A percentile compares a stretch with the other conserved stretches of the same genome.
Conservation (phyloP, 2,329 filamentous ascomycete genomes). For the Cadophora sp. region DNA sequence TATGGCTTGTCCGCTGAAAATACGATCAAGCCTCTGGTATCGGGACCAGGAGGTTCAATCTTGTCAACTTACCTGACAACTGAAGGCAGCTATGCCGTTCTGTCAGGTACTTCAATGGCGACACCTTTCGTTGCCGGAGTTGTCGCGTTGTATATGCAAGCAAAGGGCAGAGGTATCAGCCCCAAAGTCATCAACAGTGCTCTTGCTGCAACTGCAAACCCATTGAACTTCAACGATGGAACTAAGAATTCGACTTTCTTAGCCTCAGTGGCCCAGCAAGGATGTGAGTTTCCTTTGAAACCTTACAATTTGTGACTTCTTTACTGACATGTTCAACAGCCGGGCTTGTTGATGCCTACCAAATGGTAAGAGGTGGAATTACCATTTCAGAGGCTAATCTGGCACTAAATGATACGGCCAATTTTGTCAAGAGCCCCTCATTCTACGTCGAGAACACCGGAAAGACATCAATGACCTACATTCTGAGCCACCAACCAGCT, state of each 20-base stretch:
- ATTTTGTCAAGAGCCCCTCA: conserved; percentile 1
- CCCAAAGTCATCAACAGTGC: conserved; percentile 14
- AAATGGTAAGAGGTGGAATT: conserved; percentile 7
- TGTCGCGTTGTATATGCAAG: conserved; percentile 21
- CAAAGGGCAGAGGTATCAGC: conserved; percentile 13
- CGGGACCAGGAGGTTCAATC: conserved; percentile 44
- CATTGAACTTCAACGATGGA: conserved; percentile 11
- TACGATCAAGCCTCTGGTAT: conserved; percentile 20
- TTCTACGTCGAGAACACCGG: conserved; percentile 21
- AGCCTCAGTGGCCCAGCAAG: conserved; percentile 23
- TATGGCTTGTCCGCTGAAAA: conserved; percentile 18
- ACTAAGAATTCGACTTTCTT: conserved; percentile 7
- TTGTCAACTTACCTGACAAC: conserved; percentile 40
- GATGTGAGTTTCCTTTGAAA: conserved; percentile 9
- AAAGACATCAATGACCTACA: conserved; percentile 7
- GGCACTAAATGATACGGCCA: conserved; percentile 24
- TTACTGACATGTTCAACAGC: conserved; percentile 4
- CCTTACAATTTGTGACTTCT: no score
- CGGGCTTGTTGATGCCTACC: conserved; percentile 24
- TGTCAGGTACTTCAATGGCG: conserved; percentile 47
- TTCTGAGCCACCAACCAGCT: not conserved
- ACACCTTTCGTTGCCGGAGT: conserved; percentile 42
- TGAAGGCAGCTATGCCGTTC: conserved; percentile 42
- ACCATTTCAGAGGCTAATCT: conserved; percentile 8
- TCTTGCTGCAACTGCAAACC: conserved; percentile 3